These are phyloP conservation scores for Dactylonectria estremocensis DNA, from an alignment of 2,329 filamentous ascomycete genomes.

Conservation along the genomic window DNA sequence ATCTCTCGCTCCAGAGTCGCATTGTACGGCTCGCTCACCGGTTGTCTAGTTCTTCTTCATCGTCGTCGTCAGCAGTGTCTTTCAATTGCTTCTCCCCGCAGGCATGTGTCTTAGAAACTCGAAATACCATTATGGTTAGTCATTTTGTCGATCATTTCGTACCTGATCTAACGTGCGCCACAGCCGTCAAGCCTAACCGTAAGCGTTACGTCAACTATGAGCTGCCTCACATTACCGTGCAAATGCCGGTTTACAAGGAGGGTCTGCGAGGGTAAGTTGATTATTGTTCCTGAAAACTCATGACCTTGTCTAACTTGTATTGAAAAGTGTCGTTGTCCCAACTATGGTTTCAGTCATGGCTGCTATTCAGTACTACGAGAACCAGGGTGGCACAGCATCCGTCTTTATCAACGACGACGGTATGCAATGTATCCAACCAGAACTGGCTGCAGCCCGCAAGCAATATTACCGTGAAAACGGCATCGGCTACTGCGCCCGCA, in stretches of 20 bases:
- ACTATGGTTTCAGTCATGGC: slow-evolving; percentile 70
- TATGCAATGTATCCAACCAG: slow-evolving; percentile 71
- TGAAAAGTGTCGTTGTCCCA: slow-evolving; percentile 62
- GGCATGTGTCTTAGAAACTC: slow-evolving; percentile 47
- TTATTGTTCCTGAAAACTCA: not conserved
- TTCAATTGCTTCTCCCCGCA: slow-evolving; percentile 44
- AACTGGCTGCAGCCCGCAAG: slow-evolving; percentile 63
- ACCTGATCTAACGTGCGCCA: not conserved
- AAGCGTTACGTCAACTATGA: slow-evolving; percentile 53
- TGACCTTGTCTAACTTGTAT: not conserved
- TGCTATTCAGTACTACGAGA: slow-evolving; percentile 72
- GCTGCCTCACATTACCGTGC: slow-evolving; percentile 61
- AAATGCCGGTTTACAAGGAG: slow-evolving; percentile 63
- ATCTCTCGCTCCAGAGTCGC: too few species aligned
- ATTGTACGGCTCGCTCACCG: not conserved
- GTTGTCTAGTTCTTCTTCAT: slow-evolving; percentile 46
- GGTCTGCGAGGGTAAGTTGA: slow-evolving; percentile 41
- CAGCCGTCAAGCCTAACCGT: slow-evolving; percentile 47
- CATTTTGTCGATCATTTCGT: not conserved
- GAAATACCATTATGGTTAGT: slow-evolving; percentile 44
- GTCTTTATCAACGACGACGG: slow-evolving; percentile 80
- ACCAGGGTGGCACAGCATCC: slow-evolving; percentile 76
- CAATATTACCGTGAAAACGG: slow-evolving; percentile 72
- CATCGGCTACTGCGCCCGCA: slow-evolving; percentile 70
- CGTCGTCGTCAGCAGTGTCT: slow-evolving; percentile 44